These are phyloP conservation scores for Microascus cirrosus DNA, from an alignment of 2,329 filamentous ascomycete species.

Conservation along the genomic window DNA sequence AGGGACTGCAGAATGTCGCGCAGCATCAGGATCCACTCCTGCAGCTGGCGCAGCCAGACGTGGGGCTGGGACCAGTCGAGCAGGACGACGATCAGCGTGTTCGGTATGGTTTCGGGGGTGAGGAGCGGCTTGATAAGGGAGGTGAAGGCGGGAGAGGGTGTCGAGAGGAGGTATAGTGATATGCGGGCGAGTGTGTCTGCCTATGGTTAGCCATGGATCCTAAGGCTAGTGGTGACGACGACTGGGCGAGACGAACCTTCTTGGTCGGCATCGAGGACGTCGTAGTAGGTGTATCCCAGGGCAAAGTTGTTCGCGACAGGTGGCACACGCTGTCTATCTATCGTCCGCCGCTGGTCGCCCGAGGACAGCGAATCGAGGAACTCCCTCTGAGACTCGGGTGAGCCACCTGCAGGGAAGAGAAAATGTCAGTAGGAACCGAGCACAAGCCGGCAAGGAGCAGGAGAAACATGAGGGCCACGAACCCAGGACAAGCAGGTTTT, in stretches of 20 bases:
- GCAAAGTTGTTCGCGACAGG: slow-evolving; percentile 88
- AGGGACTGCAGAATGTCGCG: slow-evolving; percentile 65
- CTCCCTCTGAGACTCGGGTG: slow-evolving; percentile 71
- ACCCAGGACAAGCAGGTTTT: slow-evolving; percentile 82
- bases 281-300: slow-evolving; percentile 88
- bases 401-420: slow-evolving; percentile 53
- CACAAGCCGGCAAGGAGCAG: slow-evolving; percentile 26
- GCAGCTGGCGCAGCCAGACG: slow-evolving; percentile 79
- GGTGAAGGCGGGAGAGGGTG: slow-evolving; percentile 71
- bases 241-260: slow-evolving; percentile 47
- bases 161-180: slow-evolving; percentile 80
- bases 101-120: slow-evolving; percentile 70
- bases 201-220: neutral
- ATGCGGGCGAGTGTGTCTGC: slow-evolving; percentile 80
- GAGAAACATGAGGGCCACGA: slow-evolving; percentile 16
- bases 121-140: slow-evolving; percentile 75
- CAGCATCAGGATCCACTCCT: slow-evolving; percentile 81
- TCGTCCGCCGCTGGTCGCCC: slow-evolving; percentile 38
- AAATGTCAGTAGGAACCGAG: slow-evolving; percentile 34
- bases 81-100: slow-evolving; percentile 82
- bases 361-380: slow-evolving; percentile 59
- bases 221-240: neutral
- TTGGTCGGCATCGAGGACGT: slow-evolving; percentile 86
- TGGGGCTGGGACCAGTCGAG: slow-evolving; percentile 93
- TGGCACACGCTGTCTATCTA: slow-evolving; percentile 52